Conservation (phyloP, 2,329 filamentous ascomycete genomes). For the Sclerotinia nivalis region DNA sequence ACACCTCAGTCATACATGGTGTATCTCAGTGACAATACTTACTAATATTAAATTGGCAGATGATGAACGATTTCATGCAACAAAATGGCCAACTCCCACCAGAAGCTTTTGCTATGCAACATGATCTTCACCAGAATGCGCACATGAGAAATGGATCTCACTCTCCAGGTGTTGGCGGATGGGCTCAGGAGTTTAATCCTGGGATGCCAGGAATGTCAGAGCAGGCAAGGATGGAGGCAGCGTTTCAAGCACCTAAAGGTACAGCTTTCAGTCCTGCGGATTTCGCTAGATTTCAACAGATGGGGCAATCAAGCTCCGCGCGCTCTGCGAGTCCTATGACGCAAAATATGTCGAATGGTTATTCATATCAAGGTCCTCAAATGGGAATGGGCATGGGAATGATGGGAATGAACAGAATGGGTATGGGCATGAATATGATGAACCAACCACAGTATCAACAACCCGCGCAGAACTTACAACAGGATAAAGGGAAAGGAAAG, state of each 20-base stretch:
- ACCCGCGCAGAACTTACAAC: conserved; percentile 47
- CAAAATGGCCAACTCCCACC: conserved; percentile 64
- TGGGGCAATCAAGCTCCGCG: conserved; percentile 55
- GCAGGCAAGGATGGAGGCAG: conserved; percentile 70
- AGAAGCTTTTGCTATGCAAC: conserved; percentile 41
- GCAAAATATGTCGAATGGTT: conserved; percentile 48
- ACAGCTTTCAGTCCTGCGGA: conserved; percentile 77
- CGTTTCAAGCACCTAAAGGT: conserved; percentile 59
- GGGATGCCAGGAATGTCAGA: conserved; percentile 50
- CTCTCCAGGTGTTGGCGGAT: conserved; percentile 50
- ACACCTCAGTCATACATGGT: not conserved
- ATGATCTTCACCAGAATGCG: conserved; percentile 37
- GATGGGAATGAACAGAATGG: conserved; percentile 62
- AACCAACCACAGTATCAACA: conserved; percentile 46
- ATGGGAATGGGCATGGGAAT: conserved; percentile 50
- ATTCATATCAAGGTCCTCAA: conserved; percentile 57
- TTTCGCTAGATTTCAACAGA: conserved; percentile 82
- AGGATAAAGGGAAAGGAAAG: conserved; percentile 79
- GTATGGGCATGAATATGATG: conserved; percentile 54
- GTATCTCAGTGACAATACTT: not conserved
- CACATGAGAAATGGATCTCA: conserved; percentile 35
- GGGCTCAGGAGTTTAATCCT: conserved; percentile 65
- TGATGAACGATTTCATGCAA: conserved; percentile 92
- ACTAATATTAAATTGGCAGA: conserved; percentile 52
- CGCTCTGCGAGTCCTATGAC: conserved; percentile 59